Percentiles rank a stretch among this genome's conserved stretches.
These are phyloP conservation scores for Lippia alba DNA, from an alignment of 305 asterid genomes.

Conservation along the genomic window DNA sequence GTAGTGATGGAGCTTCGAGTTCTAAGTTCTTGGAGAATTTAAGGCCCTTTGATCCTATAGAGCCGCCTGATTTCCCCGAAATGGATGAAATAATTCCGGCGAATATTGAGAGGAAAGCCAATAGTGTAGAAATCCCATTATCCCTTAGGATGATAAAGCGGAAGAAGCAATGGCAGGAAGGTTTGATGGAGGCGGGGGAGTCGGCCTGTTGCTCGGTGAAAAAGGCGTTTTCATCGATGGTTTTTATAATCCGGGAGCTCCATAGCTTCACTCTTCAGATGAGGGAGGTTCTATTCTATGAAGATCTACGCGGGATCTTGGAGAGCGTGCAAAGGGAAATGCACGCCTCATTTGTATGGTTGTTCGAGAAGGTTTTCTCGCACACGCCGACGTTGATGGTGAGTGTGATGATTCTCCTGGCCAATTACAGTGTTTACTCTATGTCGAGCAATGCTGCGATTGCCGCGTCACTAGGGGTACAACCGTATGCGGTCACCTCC, in stretches of 20 bases:
- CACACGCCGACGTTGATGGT: conserved; percentile 94
- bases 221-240: conserved; percentile 93
- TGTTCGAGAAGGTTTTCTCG: conserved; percentile 93
- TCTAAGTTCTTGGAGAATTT: conserved; percentile 40
- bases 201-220: conserved; percentile 80
- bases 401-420: conserved; percentile 88
- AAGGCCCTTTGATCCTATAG: conserved; percentile 49
- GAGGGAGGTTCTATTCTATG: conserved; percentile 72
- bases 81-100: conserved; percentile 63
- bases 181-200: conserved; percentile 66
- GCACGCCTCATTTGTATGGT: conserved; percentile 92
- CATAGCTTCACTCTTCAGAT: conserved; percentile 77
- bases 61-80: conserved; percentile 56
- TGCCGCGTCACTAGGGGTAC: conserved; percentile 52
- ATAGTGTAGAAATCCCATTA: conserved; percentile 73
- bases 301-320: conserved; percentile 79
- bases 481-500: conserved; percentile 35
- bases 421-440: conserved; percentile 86
- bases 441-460: conserved; percentile 63
- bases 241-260: conserved; percentile 88
- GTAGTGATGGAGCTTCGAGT: background rate
- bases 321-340: conserved; percentile 85
- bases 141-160: conserved; percentile 80
- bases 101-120: conserved; percentile 73
- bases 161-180: conserved; percentile 80